A percentile compares a stretch with the other conserved stretches of the same genome.
phyloP scores from a whole-genome alignment of 768 basidiomycete species.

The Harrya chromipes region DNA sequence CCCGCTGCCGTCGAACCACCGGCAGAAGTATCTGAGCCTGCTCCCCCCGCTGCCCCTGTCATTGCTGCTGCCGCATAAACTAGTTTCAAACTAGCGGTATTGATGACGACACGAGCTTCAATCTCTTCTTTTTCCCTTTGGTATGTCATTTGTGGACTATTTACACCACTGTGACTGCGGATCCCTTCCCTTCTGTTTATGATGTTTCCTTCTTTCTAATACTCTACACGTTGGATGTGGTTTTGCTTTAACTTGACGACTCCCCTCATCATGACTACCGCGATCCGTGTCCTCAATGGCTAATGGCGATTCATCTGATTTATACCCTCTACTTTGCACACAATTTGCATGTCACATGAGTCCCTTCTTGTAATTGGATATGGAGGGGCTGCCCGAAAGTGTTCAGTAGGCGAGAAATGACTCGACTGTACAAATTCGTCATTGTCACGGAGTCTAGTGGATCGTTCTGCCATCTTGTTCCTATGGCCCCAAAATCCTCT shows the following conservation, averaged over 20 bases:
- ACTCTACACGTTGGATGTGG: constrained; percentile 60
- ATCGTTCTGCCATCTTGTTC: not conserved
- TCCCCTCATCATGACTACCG: constrained; percentile 57
- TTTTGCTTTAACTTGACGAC: constrained; percentile 56
- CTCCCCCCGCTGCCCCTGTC: constrained; percentile 56
- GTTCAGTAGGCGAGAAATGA: constrained; percentile 11
- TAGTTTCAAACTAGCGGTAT: constrained; percentile 15
- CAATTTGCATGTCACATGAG: constrained; percentile 32
- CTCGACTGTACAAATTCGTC: constrained; percentile 15
- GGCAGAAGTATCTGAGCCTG: constrained; percentile 34
- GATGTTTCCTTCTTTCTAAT: constrained; percentile 33
- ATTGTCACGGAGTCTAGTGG: not conserved
- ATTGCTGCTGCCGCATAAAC: constrained; percentile 80
- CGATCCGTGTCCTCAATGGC: constrained; percentile 56
- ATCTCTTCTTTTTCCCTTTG: constrained; percentile 32
- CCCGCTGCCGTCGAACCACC: constrained; percentile 35
- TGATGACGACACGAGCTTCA: constrained; percentile 44
- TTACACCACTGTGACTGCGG: constrained; percentile 38
- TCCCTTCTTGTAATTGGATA: constrained; percentile 31
- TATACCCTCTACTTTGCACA: constrained; percentile 43
- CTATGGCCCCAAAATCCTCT: constrained; percentile 65
- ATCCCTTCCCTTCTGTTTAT: constrained; percentile 34
- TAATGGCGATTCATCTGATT: constrained; percentile 68
- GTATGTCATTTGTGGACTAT: constrained; percentile 39
- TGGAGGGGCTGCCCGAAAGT: constrained; percentile 13